Evolutionary conservation across 306 rosid species (phyloP).

Genomic region (Psophocarpus tetragonolobus): DNA sequence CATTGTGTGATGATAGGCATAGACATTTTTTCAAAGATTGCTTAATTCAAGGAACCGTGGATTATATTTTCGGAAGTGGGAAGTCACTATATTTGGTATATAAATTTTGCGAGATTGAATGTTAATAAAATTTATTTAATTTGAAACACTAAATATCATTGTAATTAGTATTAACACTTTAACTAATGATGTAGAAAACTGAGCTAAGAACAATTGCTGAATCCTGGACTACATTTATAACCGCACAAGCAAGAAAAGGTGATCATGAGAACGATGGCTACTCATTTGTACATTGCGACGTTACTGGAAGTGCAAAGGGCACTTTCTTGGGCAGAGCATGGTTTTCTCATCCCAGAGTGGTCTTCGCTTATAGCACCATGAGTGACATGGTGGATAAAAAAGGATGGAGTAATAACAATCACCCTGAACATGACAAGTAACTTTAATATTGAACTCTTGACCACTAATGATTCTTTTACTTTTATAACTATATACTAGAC

Average conservation of each 20-base stretch:
- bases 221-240: constrained; percentile 33
- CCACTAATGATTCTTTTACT: neutral
- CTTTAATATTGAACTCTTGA: neutral
- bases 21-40: constrained; percentile 29
- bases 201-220: constrained; percentile 34
- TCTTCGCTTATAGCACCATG: constrained; percentile 51
- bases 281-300: constrained; percentile 56
- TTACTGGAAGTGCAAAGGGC: constrained; percentile 42
- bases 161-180: neutral
- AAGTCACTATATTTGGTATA: constrained; percentile 31
- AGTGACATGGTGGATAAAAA: constrained; percentile 1
- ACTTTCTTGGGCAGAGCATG: neutral
- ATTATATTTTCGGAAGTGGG: constrained; percentile 37
- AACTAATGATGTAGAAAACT: constrained; percentile 50
- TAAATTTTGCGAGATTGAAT: neutral
- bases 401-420: constrained; percentile 50
- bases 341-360: neutral
- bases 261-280: constrained; percentile 24
- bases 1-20: constrained; percentile 18
- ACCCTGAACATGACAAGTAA: constrained; percentile 32
- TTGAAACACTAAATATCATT: neutral
- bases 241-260: constrained; percentile 54
- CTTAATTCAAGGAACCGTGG: constrained; percentile 27
- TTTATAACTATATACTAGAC: neutral
- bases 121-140: no score